Percentiles rank a stretch among this genome's conserved stretches.
Conservation (phyloP, 192 early-diverging fungal genomes). For the Geranomyces variabilis region DNA sequence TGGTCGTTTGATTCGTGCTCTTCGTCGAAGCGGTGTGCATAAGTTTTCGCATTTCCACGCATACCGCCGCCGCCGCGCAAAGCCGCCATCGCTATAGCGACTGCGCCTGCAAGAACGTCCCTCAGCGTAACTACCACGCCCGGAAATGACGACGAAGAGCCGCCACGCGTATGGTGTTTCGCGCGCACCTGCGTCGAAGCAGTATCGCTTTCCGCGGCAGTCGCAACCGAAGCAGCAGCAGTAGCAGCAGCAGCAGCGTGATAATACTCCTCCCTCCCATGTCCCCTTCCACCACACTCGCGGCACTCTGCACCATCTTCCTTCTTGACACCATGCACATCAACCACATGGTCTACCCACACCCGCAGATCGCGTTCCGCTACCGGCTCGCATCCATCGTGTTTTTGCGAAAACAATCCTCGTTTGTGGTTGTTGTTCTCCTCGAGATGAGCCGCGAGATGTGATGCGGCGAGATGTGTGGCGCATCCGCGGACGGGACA, state of each 20-base stretch:
- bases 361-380: conserved; percentile 13
- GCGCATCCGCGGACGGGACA: conserved; percentile 29
- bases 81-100: not conserved
- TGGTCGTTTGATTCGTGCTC: too few species aligned
- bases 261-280: conserved; percentile 22
- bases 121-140: not conserved
- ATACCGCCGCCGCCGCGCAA: too few species aligned
- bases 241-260: not conserved
- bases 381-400: not conserved
- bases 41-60: too few species aligned
- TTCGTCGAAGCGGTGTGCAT: too few species aligned
- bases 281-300: conserved; percentile 2
- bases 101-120: not conserved
- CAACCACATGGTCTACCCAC: conserved; percentile 21
- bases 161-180: not conserved
- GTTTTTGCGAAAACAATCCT: too few species aligned
- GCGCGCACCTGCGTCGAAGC: not conserved
- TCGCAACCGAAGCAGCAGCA: not conserved
- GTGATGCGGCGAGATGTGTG: not conserved
- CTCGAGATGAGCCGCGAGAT: conserved; percentile 25
- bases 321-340: conserved; percentile 3
- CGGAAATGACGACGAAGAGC: too few species aligned
- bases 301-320: not conserved
- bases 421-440: too few species aligned
- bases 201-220: not conserved